Evolutionary conservation across 306 rosid species (phyloP).

Genomic region (Alnus rubra): DNA sequence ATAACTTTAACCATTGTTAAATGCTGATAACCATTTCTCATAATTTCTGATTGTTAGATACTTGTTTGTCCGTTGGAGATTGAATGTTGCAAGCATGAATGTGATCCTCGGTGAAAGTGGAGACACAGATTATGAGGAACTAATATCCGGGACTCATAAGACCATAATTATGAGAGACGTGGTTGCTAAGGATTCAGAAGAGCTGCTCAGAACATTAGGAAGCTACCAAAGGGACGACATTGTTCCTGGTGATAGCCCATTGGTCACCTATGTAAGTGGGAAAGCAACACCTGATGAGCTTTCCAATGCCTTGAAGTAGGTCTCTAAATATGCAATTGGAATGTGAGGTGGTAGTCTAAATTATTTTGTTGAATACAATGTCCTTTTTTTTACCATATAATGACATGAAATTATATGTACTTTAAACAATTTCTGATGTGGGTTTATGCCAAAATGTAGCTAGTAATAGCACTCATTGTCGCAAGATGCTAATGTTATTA

Average conservation of each 20-base stretch:
- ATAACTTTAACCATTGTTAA: conserved; percentile 1
- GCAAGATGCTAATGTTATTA: background rate
- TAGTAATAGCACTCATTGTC: background rate
- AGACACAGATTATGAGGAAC: conserved; percentile 81
- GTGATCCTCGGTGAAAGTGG: conserved; percentile 82
- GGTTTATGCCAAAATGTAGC: background rate
- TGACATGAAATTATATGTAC: background rate
- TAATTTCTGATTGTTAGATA: conserved; percentile 49
- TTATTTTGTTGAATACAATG: background rate
- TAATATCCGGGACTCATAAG: conserved; percentile 89
- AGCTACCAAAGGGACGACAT: conserved; percentile 70
- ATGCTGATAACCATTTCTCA: conserved; percentile 3
- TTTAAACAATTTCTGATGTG: background rate
- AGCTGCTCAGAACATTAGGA: conserved; percentile 68
- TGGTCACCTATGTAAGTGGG: conserved; percentile 32
- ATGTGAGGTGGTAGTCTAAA: conserved; percentile 24
- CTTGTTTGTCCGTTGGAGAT: conserved; percentile 84
- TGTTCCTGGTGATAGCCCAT: conserved; percentile 69
- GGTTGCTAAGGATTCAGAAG: conserved; percentile 56
- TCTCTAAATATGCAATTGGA: conserved; percentile 37
- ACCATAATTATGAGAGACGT: conserved; percentile 71
- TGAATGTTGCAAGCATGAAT: conserved; percentile 81
- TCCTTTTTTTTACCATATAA: background rate
- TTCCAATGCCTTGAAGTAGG: conserved; percentile 41
- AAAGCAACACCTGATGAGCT: conserved; percentile 41